Percentiles rank a stretch among this genome's conserved stretches.
phyloP scores from a whole-genome alignment of 208 protist genomes.

The Crithidia thermophila region DNA sequence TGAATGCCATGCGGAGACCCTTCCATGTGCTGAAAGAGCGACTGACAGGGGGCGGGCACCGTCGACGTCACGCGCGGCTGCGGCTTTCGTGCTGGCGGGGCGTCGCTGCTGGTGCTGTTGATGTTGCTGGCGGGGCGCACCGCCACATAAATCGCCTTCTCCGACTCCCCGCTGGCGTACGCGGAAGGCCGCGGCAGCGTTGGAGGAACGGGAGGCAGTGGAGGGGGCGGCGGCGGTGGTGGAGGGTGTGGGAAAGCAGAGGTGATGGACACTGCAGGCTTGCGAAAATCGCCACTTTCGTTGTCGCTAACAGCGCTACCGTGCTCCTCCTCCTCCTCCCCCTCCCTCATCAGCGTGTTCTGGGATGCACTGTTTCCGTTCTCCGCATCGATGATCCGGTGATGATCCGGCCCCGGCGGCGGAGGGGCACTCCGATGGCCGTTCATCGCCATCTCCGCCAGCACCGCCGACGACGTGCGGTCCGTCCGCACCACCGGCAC shows the following conservation, averaged over 20 bases:
- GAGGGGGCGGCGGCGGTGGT: constrained; percentile 3
- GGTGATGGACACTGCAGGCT: neutral
- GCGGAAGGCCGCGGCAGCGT: neutral
- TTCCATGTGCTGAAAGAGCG: constrained; percentile 9
- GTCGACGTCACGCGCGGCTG: constrained; percentile 5
- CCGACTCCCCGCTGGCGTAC: neutral
- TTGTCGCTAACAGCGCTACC: too few relatives aligned
- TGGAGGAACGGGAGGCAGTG: neutral
- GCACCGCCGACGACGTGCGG: constrained; percentile 1
- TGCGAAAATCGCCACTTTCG: neutral
- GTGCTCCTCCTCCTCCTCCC: too few relatives aligned
- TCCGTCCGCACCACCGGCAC: neutral
- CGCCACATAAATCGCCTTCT: too few relatives aligned
- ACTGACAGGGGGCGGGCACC: neutral
- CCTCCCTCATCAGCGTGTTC: too few relatives aligned
- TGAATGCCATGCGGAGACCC: constrained; percentile 19
- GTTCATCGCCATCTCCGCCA: neutral
- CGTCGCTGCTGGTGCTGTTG: neutral
- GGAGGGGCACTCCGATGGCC: neutral
- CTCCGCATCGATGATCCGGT: too few relatives aligned
- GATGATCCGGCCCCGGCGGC: neutral
- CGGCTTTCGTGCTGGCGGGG: neutral
- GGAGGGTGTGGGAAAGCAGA: neutral
- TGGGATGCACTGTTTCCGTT: too few relatives aligned
- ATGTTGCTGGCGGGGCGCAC: neutral